phyloP scores from a whole-genome alignment of 2,329 filamentous ascomycete genomes.

The Alternaria consortialis region DNA sequence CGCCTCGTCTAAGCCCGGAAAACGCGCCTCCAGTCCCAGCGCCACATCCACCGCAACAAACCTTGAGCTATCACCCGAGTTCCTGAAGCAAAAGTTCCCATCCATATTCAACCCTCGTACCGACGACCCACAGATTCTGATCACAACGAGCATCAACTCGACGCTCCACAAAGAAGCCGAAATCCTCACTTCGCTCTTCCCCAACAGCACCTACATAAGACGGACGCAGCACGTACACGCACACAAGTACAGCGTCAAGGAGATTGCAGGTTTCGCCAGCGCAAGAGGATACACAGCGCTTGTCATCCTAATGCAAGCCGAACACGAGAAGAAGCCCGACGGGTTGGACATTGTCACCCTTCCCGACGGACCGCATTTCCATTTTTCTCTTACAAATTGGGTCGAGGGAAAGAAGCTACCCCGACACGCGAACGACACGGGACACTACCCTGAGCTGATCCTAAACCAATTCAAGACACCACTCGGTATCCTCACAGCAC shows the following conservation, averaged over 20 bases:
- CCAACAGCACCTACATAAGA: constrained; percentile 81
- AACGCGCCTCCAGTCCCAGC: constrained; percentile 64
- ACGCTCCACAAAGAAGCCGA: constrained; percentile 85
- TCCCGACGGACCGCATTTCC: constrained; percentile 86
- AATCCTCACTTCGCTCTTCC: constrained; percentile 82
- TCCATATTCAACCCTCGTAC: constrained; percentile 63
- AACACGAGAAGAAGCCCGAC: constrained; percentile 75
- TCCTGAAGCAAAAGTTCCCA: constrained; percentile 68
- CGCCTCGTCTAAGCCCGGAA: constrained; percentile 54
- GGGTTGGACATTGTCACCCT: constrained; percentile 86
- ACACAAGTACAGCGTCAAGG: constrained; percentile 90
- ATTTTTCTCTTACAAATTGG: constrained; percentile 92
- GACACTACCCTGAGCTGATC: constrained; percentile 88
- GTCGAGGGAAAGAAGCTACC: constrained; percentile 86
- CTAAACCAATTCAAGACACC: constrained; percentile 96
- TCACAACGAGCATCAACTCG: constrained; percentile 90
- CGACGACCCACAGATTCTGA: constrained; percentile 79
- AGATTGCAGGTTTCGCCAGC: constrained; percentile 85
- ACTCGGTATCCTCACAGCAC: constrained; percentile 83
- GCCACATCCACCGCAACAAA: constrained; percentile 65
- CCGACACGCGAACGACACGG: constrained; percentile 86
- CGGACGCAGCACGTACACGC: constrained; percentile 83
- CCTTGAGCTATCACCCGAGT: constrained; percentile 67
- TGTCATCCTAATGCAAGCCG: constrained; percentile 85
- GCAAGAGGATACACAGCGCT: constrained; percentile 86